A percentile compares a stretch with the other conserved stretches of the same genome.
Conservation (phyloP, 352 stramenopile species). For the Salisapilia sapeloensis region DNA sequence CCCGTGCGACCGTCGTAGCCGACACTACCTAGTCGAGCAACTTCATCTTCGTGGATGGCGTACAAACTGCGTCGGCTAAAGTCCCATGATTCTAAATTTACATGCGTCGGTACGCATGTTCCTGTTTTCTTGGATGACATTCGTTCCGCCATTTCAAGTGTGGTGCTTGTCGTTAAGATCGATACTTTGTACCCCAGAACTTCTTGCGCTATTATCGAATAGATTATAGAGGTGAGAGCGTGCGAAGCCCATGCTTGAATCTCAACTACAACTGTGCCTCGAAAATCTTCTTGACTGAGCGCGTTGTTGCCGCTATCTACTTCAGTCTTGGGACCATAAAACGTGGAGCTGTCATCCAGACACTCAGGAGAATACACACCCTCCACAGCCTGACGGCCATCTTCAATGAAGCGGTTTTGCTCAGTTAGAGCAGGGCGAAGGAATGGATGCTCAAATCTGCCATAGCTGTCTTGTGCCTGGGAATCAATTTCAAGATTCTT, state of each 20-base stretch:
- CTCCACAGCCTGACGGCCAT: too few species aligned
- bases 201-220: constrained; percentile 29
- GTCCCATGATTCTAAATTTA: constrained; percentile 11
- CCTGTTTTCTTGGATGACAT: constrained; percentile 17
- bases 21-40: constrained; percentile 1
- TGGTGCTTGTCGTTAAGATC: constrained; percentile 7
- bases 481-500: too few species aligned
- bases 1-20: constrained; percentile 19
- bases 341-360: too few species aligned
- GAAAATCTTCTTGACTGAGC: neutral
- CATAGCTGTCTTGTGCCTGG: too few species aligned
- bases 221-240: constrained; percentile 14
- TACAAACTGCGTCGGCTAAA: constrained; percentile 1
- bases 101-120: constrained; percentile 10
- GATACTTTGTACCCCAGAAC: constrained; percentile 25
- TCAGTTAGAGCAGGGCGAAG: too few species aligned
- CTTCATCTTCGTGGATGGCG: constrained; percentile 10
- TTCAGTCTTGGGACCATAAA: too few species aligned
- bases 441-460: too few species aligned
- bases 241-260: constrained; percentile 17
- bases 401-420: too few species aligned
- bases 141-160: constrained; percentile 9
- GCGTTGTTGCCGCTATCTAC: constrained; percentile 1
- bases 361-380: too few species aligned
- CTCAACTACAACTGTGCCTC: constrained; percentile 24